Evolutionary conservation across 768 basidiomycete species (phyloP), one percentile per base, ranked within the genome.

Genomic region (Baorangia bicolor): DNA sequence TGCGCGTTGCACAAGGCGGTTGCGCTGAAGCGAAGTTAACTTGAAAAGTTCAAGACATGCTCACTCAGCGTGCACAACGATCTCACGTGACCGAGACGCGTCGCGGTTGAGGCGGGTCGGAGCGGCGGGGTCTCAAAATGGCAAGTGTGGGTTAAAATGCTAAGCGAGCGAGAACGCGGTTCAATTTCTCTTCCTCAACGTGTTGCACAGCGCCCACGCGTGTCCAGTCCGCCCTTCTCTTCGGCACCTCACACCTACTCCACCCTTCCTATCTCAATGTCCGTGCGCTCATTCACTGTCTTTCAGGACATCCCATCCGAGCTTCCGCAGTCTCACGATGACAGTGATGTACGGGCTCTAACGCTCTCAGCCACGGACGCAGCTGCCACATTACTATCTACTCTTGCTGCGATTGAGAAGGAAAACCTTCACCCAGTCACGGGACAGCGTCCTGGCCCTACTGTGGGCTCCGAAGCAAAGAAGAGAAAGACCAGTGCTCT

Each of bases 401-500:
- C 75, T 5, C 68, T 71, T 25, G 69, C 72, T 11, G 70, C 77
- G 35, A 63, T 75, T 38, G 87, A 90, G 75, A 92, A 92, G 78
- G 90, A 92, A 73, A 92, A 92, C 67, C 75, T 85, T 41, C 79
- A 91, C 69, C 90, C 90, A 42, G 59, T 86, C 62, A 91, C 90
- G 4, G 90, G 90, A 7, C 79, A 81, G 56, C 83, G 81, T 35
- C 71, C 84, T 3, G 79, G 75, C 34, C 64, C 77, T 18, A 64
- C 74, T 16, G 61, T 60, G 6, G 65, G 57, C 52, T 69, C 73
- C 18, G 67, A 72, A 28, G 69, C 70, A 8, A 88, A 88, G 74
- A 88, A 88, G 67, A 80, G 87, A 49, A 88, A 88, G 68, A 85
- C 82, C 0, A 72, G 70, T 43, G 81, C 79, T 0, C 81, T 88